These are phyloP conservation scores for Paecilomyces variotii DNA, from an alignment of 2,329 filamentous ascomycete species.

Conservation along the genomic window DNA sequence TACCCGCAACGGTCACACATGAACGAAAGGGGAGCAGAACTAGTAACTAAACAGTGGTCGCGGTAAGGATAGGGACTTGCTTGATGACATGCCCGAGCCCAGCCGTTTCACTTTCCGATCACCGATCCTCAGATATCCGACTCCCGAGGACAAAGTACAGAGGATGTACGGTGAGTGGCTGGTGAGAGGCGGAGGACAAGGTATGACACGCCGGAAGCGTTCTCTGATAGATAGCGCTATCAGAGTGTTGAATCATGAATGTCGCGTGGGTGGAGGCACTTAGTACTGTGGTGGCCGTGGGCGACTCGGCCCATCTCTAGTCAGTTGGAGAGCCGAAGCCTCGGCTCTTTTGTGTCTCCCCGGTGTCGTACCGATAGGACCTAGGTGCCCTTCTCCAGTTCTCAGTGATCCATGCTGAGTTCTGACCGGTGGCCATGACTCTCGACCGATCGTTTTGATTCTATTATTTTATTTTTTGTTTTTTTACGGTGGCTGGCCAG, in stretches of 20 bases:
- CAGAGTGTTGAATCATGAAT: neutral
- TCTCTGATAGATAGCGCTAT: neutral
- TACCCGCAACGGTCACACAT: conserved; percentile 4
- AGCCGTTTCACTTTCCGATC: neutral
- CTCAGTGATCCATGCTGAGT: neutral
- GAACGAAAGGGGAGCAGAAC: neutral
- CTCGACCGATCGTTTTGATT: neutral
- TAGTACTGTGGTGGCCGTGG: neutral
- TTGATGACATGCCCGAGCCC: neutral
- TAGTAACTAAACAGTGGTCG: neutral
- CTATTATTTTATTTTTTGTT: neutral
- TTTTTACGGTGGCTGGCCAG: neutral
- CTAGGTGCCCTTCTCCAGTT: neutral
- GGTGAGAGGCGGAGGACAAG: neutral
- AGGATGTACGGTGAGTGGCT: neutral
- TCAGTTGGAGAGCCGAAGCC: conserved; percentile 4
- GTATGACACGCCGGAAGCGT: neutral
- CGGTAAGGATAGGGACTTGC: neutral
- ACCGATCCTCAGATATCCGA: neutral
- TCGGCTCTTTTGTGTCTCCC: conserved; percentile 7
- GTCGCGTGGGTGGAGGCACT: neutral
- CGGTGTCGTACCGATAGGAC: neutral
- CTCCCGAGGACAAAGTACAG: neutral
- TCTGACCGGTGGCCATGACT: neutral
- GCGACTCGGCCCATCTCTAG: neutral